Base-by-base conservation (phyloP, 192 early-diverging fungal species). In the Lobosporangium transversale region DNA sequence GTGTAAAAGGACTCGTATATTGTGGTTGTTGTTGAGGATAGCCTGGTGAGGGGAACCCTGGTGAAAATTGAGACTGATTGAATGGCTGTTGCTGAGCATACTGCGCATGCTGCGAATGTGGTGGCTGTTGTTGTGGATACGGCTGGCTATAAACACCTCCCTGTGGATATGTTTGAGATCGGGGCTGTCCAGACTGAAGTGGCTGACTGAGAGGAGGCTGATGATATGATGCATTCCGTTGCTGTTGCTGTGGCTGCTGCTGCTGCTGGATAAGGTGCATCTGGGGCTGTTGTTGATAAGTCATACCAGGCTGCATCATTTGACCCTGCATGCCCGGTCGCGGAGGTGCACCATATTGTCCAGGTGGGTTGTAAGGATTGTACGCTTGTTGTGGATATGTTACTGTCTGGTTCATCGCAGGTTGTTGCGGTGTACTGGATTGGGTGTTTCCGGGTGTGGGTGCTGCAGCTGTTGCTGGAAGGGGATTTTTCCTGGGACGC, bases 21-120 rank as follows among this genome's bases (percentile, higher is more conserved):
- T 73, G 70, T 26, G 58, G 70, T n/a, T 71, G 68, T 31, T 62
- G 70, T 20, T 61, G 59, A 26, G 51, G 53, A 14, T 27, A 37
- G 62, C 69, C 47, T 80, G 69, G 50, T 71, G 68, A 63, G 66
- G 79, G 37, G 56, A 80, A n/a, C 53, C 62, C 20, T 66, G 63
- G 78, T 9, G 43, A 62, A 37, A 70, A 67, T 21, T 64, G 56
- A 20, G 68, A 32, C 30, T 71, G 68, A 23, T 48, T 62, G 48
- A 74, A 74, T 29, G 33, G 35, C 27, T 65, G 66, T 4, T 67
- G 79, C 15, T 67, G 64, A 31, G 62, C 43, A 24, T 42, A 67
- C n/a, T 65, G 61, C 5, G 36, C 40, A 26, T 53, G 67, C 31
- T 65, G 78, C 23, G 54, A 57, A 20, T 60, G 50, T 8, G 55